A percentile compares a stretch with the other conserved stretches of the same genome.
These are phyloP conservation scores for Trifolium dubium DNA, from an alignment of 306 rosid species.

Conservation along the genomic window DNA sequence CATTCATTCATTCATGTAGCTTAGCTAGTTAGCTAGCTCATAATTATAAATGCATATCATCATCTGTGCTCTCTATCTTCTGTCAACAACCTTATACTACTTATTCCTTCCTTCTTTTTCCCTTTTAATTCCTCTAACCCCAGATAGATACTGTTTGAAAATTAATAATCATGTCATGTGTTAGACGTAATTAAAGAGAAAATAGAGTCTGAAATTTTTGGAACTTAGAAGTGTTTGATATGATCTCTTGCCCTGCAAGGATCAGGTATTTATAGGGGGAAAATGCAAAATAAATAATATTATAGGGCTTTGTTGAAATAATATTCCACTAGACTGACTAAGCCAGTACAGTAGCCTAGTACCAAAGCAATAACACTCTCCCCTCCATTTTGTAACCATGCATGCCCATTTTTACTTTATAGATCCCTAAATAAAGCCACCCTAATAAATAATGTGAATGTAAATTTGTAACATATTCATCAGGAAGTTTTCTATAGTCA, in stretches of 20 bases:
- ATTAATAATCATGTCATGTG: not conserved
- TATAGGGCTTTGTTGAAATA: constrained; percentile 30
- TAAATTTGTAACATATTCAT: no score
- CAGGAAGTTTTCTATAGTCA: no score
- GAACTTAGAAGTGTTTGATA: not conserved
- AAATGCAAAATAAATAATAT: not conserved
- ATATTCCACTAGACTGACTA: constrained; percentile 19
- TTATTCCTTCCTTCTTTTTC: not conserved
- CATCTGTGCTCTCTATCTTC: constrained; percentile 99
- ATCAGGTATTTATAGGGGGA: not conserved
- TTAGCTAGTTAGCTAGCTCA: not conserved
- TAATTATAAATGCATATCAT: constrained; percentile 40
- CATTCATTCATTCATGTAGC: constrained; percentile 9
- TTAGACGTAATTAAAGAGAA: not conserved
- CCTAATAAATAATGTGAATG: no score
- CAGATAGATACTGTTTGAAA: not conserved
- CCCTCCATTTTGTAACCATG: constrained; percentile 17
- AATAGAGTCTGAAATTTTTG: not conserved
- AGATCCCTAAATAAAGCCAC: no score
- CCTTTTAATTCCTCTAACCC: not conserved
- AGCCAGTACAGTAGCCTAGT: not conserved
- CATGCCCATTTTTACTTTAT: not conserved
- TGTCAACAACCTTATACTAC: constrained; percentile 69
- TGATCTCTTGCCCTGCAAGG: not conserved
- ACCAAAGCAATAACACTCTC: constrained; percentile 24